Evolutionary conservation across 1,284 basidiomycete species (phyloP).

Genomic region (Sutorius eximius): DNA sequence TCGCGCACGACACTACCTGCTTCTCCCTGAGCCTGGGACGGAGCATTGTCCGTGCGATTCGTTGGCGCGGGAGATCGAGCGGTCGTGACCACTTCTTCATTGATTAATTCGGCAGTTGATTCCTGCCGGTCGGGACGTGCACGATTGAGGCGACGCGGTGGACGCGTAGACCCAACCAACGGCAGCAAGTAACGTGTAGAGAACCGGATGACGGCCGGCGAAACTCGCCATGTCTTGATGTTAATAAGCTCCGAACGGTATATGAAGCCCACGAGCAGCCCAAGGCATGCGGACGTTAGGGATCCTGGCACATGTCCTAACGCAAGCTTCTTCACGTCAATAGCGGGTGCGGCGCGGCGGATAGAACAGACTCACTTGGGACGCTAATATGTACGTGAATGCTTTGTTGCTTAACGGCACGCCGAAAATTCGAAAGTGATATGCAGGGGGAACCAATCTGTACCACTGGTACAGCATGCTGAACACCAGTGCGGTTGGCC

Average conservation of each 20-base stretch:
- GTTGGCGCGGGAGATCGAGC: constrained; percentile 41
- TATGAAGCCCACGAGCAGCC: constrained; percentile 68
- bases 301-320: constrained; percentile 69
- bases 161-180: constrained; percentile 59
- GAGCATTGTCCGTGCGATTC: constrained; percentile 2
- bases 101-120: constrained; percentile 24
- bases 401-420: constrained; percentile 75
- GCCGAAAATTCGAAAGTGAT: constrained; percentile 75
- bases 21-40: constrained; percentile 20
- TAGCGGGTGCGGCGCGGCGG: not conserved
- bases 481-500: constrained; percentile 72
- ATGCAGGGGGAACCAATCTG: constrained; percentile 73
- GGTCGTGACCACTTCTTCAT: constrained; percentile 60
- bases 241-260: constrained; percentile 80
- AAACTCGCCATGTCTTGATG: constrained; percentile 73
- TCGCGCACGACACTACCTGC: constrained; percentile 61
- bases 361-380: constrained; percentile 49
- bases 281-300: constrained; percentile 56
- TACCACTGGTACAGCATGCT: constrained; percentile 80
- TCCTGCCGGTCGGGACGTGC: constrained; percentile 54
- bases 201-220: constrained; percentile 53
- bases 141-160: constrained; percentile 53
- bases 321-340: constrained; percentile 51
- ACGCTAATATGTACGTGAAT: constrained; percentile 65
- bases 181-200: constrained; percentile 56